Evolutionary conservation across 2,329 filamentous ascomycete species (phyloP).

Genomic region (Nemania sp.): DNA sequence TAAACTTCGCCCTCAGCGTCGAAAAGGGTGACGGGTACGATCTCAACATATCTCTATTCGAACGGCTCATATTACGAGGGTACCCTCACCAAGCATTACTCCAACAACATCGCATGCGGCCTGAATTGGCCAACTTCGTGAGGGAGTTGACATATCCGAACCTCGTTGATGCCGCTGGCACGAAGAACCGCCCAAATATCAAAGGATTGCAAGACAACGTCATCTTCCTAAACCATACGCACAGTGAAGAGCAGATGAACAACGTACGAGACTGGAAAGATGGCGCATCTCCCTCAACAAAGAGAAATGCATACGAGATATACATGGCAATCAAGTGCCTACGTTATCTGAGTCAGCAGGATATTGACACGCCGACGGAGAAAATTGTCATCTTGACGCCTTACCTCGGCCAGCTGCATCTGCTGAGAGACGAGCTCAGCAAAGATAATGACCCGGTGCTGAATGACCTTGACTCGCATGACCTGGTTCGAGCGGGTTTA

Average conservation of each 20-base stretch:
- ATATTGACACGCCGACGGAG: slow-evolving; percentile 67
- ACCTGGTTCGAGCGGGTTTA: slow-evolving; percentile 72
- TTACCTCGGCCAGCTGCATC: slow-evolving; percentile 75
- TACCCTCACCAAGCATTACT: slow-evolving; percentile 65
- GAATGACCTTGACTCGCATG: slow-evolving; percentile 75
- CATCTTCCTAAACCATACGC: slow-evolving; percentile 72
- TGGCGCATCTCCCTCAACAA: slow-evolving; percentile 61
- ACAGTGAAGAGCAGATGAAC: slow-evolving; percentile 62
- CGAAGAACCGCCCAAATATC: slow-evolving; percentile 56
- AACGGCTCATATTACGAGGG: slow-evolving; percentile 70
- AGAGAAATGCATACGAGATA: slow-evolving; percentile 74
- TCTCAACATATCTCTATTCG: slow-evolving; percentile 76
- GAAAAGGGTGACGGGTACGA: slow-evolving; percentile 75
- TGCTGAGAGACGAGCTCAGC: slow-evolving; percentile 65
- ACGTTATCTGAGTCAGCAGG: slow-evolving; percentile 76
- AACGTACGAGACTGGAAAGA: slow-evolving; percentile 64
- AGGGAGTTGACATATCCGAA: slow-evolving; percentile 71
- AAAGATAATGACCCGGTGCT: slow-evolving; percentile 72
- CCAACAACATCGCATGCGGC: slow-evolving; percentile 76
- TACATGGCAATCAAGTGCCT: slow-evolving; percentile 75
- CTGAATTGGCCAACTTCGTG: slow-evolving; percentile 72
- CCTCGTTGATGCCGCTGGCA: slow-evolving; percentile 67
- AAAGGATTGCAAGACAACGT: slow-evolving; percentile 70
- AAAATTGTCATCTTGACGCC: slow-evolving; percentile 77
- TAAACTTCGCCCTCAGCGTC: slow-evolving; percentile 69